Percentiles rank a stretch among this genome's conserved stretches.
Conservation (phyloP, 2,329 filamentous ascomycete genomes). For the Lizonia empirigonia region DNA sequence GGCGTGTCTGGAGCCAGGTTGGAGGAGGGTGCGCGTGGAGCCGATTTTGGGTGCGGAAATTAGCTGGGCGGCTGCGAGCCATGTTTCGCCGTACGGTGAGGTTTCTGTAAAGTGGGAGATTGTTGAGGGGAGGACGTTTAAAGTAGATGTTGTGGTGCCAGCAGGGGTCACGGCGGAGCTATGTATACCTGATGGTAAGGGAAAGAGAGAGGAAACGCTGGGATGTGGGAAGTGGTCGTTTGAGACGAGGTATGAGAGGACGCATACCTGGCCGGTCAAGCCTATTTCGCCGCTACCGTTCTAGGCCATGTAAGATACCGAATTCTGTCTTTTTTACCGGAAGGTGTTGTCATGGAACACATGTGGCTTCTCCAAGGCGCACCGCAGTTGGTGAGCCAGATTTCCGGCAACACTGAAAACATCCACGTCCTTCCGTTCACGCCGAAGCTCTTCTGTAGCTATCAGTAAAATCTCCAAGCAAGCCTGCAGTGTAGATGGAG, state of each 20-base stretch:
- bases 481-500: no score
- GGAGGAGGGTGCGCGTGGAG: neutral
- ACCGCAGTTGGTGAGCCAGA: no score
- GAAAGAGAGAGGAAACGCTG: neutral
- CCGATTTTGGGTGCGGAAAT: neutral
- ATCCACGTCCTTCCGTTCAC: no score
- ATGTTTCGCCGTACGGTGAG: neutral
- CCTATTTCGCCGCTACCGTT: constrained; percentile 1
- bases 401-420: no score
- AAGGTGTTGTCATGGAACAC: no score
- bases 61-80: neutral
- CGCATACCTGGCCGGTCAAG: constrained; percentile 2
- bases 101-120: neutral
- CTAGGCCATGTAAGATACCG: neutral
- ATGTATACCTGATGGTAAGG: neutral
- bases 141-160: constrained; percentile 1
- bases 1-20: neutral
- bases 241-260: neutral
- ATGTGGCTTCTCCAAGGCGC: no score
- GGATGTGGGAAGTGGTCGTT: constrained; percentile 1
- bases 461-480: no score
- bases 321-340: no score
- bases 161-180: neutral
- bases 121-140: neutral
- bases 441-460: no score